phyloP scores from a whole-genome alignment of 2,329 filamentous ascomycete species.

The Lecanicillium sp. region DNA sequence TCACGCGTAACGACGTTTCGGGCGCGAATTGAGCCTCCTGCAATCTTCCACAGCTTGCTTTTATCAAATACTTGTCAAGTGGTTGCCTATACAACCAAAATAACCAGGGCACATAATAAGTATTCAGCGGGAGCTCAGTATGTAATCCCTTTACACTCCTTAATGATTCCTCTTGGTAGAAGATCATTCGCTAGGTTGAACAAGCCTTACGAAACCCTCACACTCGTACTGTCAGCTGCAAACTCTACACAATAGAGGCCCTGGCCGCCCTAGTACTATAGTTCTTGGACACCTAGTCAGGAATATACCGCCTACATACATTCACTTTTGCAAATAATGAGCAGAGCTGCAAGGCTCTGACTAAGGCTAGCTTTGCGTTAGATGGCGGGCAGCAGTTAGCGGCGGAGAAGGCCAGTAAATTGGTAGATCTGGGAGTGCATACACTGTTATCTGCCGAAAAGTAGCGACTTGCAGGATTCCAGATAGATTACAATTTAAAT shows the following conservation, averaged over 20 bases:
- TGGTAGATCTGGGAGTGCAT: conserved; percentile 29
- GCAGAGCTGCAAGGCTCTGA: conserved; percentile 34
- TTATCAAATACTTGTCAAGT: too few species aligned
- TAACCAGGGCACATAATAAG: too few species aligned
- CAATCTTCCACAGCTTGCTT: too few species aligned
- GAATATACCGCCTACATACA: conserved; percentile 34
- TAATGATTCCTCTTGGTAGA: too few species aligned
- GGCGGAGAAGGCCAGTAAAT: conserved; percentile 30
- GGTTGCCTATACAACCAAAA: too few species aligned
- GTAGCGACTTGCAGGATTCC: not conserved
- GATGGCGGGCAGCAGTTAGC: conserved; percentile 37
- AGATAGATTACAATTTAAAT: not conserved
- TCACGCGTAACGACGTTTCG: too few species aligned
- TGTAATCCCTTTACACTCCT: too few species aligned
- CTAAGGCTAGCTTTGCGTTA: conserved; percentile 31
- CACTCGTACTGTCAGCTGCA: conserved; percentile 33
- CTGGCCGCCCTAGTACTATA: conserved; percentile 30
- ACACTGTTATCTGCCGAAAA: conserved; percentile 29
- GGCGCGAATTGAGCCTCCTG: too few species aligned
- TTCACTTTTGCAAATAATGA: conserved; percentile 27
- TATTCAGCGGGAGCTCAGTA: too few species aligned
- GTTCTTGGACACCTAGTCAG: conserved; percentile 34
- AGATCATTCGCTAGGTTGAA: too few species aligned
- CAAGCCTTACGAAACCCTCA: too few species aligned
- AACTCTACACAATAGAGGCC: conserved; percentile 35